Evolutionary conservation across 345 rosid genomes (phyloP).

Genomic region (Populus deltoides): DNA sequence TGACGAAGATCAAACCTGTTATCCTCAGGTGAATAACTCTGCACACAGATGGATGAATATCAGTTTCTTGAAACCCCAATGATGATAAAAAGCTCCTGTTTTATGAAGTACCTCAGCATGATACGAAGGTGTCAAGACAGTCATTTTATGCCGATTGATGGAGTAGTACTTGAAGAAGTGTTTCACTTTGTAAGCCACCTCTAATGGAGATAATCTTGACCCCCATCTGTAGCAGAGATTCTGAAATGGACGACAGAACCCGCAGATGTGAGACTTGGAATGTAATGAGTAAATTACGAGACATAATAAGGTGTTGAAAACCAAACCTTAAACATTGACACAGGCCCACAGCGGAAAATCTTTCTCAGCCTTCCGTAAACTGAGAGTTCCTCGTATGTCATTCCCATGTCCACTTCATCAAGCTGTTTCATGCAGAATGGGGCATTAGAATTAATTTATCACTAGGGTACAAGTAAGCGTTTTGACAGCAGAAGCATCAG

Average conservation of each 20-base stretch:
- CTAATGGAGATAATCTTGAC: constrained; percentile 63
- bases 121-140: constrained; percentile 85
- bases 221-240: constrained; percentile 96
- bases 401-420: constrained; percentile 90
- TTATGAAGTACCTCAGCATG: constrained; percentile 76
- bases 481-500: background rate
- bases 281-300: background rate
- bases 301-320: background rate
- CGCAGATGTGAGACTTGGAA: constrained; percentile 6
- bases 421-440: constrained; percentile 45
- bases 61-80: background rate
- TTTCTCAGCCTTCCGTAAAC: constrained; percentile 77
- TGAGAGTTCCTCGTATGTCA: constrained; percentile 92
- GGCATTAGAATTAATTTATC: background rate
- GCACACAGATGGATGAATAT: constrained; percentile 10
- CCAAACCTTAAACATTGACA: constrained; percentile 93
- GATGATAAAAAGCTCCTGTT: background rate
- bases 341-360: constrained; percentile 86
- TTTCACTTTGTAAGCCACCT: constrained; percentile 90
- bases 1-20: constrained; percentile 88
- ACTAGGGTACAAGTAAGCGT: background rate
- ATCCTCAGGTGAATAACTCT: constrained; percentile 96
- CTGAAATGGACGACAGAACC: constrained; percentile 34
- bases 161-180: constrained; percentile 93
- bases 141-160: constrained; percentile 94